These are phyloP conservation scores for Rhodotorula graminis DNA, from an alignment of 768 basidiomycete species.

Conservation along the genomic window DNA sequence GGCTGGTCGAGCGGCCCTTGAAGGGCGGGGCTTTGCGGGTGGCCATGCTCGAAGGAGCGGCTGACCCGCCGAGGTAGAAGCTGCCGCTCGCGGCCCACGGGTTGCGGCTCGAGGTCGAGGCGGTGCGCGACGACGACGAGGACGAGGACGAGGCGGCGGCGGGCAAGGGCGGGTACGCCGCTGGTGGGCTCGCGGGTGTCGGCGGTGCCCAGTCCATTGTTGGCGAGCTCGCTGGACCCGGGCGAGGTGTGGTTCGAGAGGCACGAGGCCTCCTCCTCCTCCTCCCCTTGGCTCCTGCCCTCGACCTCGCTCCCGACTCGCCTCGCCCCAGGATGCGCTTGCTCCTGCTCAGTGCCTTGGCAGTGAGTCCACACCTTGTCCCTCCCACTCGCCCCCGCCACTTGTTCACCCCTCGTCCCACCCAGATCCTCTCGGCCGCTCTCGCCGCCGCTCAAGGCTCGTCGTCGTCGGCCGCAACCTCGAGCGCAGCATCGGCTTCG, in stretches of 20 bases:
- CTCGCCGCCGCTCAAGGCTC: neutral
- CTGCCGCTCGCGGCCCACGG: neutral
- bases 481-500: neutral
- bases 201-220: too few relatives aligned
- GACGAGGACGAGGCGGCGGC: neutral
- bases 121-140: neutral
- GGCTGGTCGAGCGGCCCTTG: neutral
- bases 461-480: neutral
- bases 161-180: conserved; percentile 3
- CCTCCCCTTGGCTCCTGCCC: neutral
- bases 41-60: conserved; percentile 1
- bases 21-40: conserved; percentile 8
- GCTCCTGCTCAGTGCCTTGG: neutral
- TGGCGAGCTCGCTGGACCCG: too few relatives aligned
- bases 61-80: conserved; percentile 16
- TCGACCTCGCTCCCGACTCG: neutral
- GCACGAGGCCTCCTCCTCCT: too few relatives aligned
- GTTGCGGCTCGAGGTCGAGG: too few relatives aligned
- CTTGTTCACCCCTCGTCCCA: neutral
- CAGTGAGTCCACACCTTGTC: neutral
- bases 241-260: too few relatives aligned
- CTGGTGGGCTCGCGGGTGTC: conserved; percentile 9
- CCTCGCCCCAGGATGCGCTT: neutral
- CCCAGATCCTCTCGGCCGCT: neutral
- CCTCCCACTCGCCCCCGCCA: neutral